phyloP scores from a whole-genome alignment of 2,329 filamentous ascomycete species.

The Claviceps citrina region DNA sequence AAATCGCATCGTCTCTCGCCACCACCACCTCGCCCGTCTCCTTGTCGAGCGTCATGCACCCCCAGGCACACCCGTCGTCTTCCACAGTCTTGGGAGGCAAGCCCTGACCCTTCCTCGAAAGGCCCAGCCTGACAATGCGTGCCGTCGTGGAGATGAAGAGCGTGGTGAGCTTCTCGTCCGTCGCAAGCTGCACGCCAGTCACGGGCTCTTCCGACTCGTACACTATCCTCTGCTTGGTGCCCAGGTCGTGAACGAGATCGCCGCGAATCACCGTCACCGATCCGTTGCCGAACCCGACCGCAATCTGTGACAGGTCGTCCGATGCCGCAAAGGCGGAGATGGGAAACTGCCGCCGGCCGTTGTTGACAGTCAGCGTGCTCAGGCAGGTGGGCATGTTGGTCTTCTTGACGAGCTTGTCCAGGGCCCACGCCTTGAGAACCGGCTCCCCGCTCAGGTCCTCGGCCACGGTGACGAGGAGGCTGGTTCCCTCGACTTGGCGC shows the following conservation, averaged over 20 bases:
- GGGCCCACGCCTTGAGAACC: conserved; percentile 88
- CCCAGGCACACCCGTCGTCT: conserved; percentile 78
- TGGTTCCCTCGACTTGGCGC: conserved; percentile 78
- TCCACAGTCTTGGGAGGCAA: conserved; percentile 79
- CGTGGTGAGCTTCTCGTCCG: conserved; percentile 48
- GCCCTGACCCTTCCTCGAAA: conserved; percentile 78
- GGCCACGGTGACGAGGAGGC: conserved; percentile 68
- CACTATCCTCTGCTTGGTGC: conserved; percentile 83
- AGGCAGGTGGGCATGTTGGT: conserved; percentile 77
- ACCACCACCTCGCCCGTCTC: conserved; percentile 73
- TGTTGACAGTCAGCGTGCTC: conserved; percentile 72
- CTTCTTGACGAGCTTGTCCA: conserved; percentile 90
- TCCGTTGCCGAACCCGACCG: conserved; percentile 90
- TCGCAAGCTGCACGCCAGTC: conserved; percentile 69
- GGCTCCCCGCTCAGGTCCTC: conserved; percentile 84
- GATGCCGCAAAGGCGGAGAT: conserved; percentile 81
- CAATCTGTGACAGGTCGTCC: conserved; percentile 80
- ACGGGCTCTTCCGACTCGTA: conserved; percentile 95
- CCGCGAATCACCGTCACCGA: conserved; percentile 86
- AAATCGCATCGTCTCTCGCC: conserved; percentile 88
- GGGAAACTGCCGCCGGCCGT: conserved; percentile 85
- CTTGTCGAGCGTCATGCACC: conserved; percentile 81
- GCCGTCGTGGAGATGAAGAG: conserved; percentile 87
- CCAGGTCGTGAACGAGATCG: conserved; percentile 87
- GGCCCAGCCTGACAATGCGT: conserved; percentile 70